Conservation (phyloP, 2,329 filamentous ascomycete genomes). For the Alternaria brassicicola region DNA sequence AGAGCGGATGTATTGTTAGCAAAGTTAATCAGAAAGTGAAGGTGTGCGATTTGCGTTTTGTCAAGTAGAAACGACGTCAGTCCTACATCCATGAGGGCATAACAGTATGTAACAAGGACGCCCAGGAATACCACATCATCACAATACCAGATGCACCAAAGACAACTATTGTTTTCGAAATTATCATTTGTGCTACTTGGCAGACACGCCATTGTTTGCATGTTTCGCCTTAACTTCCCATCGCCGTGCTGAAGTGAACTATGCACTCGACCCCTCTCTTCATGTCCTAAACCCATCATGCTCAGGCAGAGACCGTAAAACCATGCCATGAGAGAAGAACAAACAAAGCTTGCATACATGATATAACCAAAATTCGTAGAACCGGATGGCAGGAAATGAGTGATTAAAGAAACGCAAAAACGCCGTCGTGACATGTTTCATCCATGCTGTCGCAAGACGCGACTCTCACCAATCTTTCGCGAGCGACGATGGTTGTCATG, state of each 20-base stretch:
- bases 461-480: constrained; percentile 38
- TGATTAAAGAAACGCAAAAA: constrained; percentile 20
- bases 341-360: constrained; percentile 10
- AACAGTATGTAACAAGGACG: neutral
- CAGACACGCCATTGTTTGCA: neutral
- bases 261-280: neutral
- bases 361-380: constrained; percentile 9
- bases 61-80: too few species aligned
- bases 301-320: constrained; percentile 12
- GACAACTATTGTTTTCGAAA: neutral
- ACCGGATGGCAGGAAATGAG: constrained; percentile 8
- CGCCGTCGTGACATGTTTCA: constrained; percentile 27
- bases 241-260: constrained; percentile 2
- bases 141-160: neutral
- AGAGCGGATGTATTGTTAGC: too few species aligned
- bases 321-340: constrained; percentile 21
- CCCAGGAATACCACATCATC: neutral
- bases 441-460: constrained; percentile 12
- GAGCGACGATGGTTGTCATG: constrained; percentile 40
- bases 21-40: too few species aligned
- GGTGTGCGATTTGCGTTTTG: too few species aligned
- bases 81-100: too few species aligned
- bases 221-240: neutral
- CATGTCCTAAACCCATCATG: neutral
- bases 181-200: constrained; percentile 11